These are phyloP conservation scores for Leishmania gerbilli DNA, from an alignment of 208 protist genomes.

Conservation along the genomic window DNA sequence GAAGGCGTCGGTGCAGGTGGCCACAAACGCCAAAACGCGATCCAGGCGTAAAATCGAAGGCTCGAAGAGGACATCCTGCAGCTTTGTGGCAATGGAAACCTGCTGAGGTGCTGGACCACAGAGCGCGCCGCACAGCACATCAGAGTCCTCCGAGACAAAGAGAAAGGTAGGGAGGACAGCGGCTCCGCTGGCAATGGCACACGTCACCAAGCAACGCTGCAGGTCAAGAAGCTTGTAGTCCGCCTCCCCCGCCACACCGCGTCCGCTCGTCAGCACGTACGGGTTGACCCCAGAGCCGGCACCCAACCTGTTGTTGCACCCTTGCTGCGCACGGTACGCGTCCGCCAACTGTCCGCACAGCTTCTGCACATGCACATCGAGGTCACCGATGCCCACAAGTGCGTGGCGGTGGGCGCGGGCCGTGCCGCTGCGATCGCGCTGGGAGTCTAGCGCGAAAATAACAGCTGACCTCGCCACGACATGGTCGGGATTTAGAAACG, in stretches of 20 bases:
- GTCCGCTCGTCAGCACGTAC: slow-evolving; percentile 71
- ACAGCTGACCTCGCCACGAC: slow-evolving; percentile 48
- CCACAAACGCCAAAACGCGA: slow-evolving; percentile 77
- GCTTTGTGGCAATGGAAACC: slow-evolving; percentile 74
- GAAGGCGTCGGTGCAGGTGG: slow-evolving; percentile 72
- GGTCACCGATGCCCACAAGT: slow-evolving; percentile 61
- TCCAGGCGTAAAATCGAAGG: slow-evolving; percentile 64
- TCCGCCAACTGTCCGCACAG: slow-evolving; percentile 46
- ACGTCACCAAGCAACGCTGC: slow-evolving; percentile 55
- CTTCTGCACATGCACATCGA: slow-evolving; percentile 68
- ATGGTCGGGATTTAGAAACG: slow-evolving; percentile 42
- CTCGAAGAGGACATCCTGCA: slow-evolving; percentile 82
- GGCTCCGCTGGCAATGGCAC: slow-evolving; percentile 23
- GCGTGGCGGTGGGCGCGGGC: slow-evolving; percentile 60
- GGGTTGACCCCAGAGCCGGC: slow-evolving; percentile 6
- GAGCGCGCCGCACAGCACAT: slow-evolving; percentile 79
- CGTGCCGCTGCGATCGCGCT: slow-evolving; percentile 68
- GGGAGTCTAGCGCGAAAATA: slow-evolving; percentile 82
- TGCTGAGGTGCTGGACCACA: slow-evolving; percentile 78
- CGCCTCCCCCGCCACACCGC: slow-evolving; percentile 80
- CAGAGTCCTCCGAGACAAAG: slow-evolving; percentile 88
- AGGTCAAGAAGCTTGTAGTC: slow-evolving; percentile 90
- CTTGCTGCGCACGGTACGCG: slow-evolving; percentile 29
- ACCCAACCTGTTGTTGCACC: neutral
- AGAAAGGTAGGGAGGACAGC: slow-evolving; percentile 59